A percentile compares a stretch with the other conserved stretches of the same genome.
These are phyloP conservation scores for Starmerella tilneyi DNA, from an alignment of 805 yeast genomes.

Conservation along the genomic window DNA sequence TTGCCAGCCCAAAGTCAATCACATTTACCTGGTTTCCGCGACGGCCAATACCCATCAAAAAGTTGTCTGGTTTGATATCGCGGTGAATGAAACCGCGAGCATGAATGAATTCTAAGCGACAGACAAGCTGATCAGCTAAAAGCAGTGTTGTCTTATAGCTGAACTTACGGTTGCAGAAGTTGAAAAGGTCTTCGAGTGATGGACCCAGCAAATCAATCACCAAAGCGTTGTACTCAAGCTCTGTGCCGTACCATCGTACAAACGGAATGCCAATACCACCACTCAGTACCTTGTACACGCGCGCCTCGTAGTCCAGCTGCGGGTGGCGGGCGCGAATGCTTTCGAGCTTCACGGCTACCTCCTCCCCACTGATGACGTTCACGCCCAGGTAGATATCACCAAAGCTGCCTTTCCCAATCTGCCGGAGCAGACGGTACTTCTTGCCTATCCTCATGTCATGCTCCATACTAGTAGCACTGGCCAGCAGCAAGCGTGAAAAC, in stretches of 20 bases:
- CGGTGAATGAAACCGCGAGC: slow-evolving; percentile 85
- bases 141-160: slow-evolving; percentile 86
- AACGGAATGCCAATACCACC: slow-evolving; percentile 98
- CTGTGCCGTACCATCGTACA: slow-evolving; percentile 94
- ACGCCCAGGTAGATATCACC: slow-evolving; percentile 91
- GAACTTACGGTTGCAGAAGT: slow-evolving; percentile 89
- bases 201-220: slow-evolving; percentile 95
- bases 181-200: slow-evolving; percentile 86
- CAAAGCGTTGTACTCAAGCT: slow-evolving; percentile 93
- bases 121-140: slow-evolving; percentile 86
- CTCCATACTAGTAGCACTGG: slow-evolving; percentile 10
- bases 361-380: slow-evolving; percentile 90
- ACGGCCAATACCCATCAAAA: slow-evolving; percentile 80
- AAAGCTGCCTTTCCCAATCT: slow-evolving; percentile 94
- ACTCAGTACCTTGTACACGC: slow-evolving; percentile 84
- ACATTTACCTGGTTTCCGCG: slow-evolving; percentile 93
- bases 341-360: slow-evolving; percentile 92
- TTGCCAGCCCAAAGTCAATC: slow-evolving; percentile 88
- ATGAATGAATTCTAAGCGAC: slow-evolving; percentile 90
- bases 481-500: neutral
- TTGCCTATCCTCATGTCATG: slow-evolving; percentile 78
- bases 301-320: slow-evolving; percentile 91
- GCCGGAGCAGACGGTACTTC: slow-evolving; percentile 91
- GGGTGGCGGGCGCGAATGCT: slow-evolving; percentile 88
- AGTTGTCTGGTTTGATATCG: slow-evolving; percentile 76